These are phyloP conservation scores for Candida nitratophila DNA, from an alignment of 805 yeast species.

Conservation along the genomic window DNA sequence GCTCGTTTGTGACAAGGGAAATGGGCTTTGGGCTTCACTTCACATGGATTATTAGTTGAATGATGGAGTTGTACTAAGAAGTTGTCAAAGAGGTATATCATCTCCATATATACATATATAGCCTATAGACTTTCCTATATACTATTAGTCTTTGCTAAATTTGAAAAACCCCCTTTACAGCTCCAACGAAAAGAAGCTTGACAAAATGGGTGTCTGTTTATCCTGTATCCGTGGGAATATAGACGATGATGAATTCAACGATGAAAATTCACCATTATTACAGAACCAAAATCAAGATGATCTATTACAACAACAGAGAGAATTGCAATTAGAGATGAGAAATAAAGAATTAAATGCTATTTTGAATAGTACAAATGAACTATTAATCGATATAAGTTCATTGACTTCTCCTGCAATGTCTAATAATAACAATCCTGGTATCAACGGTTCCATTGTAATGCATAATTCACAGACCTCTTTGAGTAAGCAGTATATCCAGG, in stretches of 20 bases:
- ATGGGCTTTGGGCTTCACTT: no score
- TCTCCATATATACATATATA: no score
- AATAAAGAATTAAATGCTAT: slow-evolving; percentile 26
- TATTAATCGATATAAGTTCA: slow-evolving; percentile 18
- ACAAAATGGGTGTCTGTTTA: slow-evolving; percentile 28
- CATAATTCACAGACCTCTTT: background rate
- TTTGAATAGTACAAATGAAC: slow-evolving; percentile 26
- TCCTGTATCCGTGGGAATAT: slow-evolving; percentile 21
- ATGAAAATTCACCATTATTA: slow-evolving; percentile 22
- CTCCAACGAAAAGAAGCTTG: no score
- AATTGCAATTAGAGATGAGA: slow-evolving; percentile 21
- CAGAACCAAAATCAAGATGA: slow-evolving; percentile 12
- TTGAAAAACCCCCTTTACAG: no score
- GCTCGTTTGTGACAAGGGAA: no score
- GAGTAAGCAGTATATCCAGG: background rate
- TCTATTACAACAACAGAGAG: slow-evolving; percentile 11
- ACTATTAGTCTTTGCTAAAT: no score
- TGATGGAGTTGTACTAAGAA: no score
- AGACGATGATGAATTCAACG: slow-evolving; percentile 15
- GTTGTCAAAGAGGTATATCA: no score
- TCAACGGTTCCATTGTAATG: slow-evolving; percentile 7
- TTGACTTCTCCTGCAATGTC: slow-evolving; percentile 6
- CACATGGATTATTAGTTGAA: no score
- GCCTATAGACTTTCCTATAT: no score
- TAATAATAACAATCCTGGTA: background rate